phyloP scores from a whole-genome alignment of 805 yeast species.

The Clavispora phyllophila region DNA sequence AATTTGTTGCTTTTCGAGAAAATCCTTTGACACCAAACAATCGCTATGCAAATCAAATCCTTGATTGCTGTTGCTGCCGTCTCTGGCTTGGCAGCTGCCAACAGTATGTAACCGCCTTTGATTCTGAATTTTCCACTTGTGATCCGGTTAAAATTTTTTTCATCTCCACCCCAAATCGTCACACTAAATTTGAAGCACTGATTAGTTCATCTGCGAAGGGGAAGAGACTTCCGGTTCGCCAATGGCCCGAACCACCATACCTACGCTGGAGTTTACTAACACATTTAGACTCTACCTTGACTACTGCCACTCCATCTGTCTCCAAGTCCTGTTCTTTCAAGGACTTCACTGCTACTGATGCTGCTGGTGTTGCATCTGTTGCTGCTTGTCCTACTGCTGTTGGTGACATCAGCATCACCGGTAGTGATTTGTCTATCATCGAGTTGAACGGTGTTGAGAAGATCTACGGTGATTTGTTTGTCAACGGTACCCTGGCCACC shows the following conservation, averaged over 20 bases:
- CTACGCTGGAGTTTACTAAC: conserved; percentile 7
- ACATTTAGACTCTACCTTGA: conserved; percentile 38
- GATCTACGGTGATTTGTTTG: conserved; percentile 69
- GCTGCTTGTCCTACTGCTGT: conserved; percentile 72
- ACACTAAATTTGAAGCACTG: neutral
- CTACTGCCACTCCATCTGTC: conserved; percentile 52
- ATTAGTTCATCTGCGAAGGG: too few species aligned
- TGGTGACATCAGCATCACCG: conserved; percentile 72
- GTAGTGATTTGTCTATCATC: conserved; percentile 53
- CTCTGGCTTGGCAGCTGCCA: conserved; percentile 38
- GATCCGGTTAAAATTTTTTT: neutral
- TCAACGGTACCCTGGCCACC: conserved; percentile 58
- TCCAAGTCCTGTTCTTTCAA: conserved; percentile 62
- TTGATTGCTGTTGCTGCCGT: conserved; percentile 45
- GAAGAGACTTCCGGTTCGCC: too few species aligned
- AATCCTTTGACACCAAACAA: conserved; percentile 2
- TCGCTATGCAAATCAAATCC: conserved; percentile 53
- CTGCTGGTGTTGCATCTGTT: conserved; percentile 69
- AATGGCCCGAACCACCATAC: too few species aligned
- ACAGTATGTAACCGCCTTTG: conserved; percentile 21
- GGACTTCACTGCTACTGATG: conserved; percentile 67
- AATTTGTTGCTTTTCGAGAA: neutral
- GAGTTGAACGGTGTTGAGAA: conserved; percentile 70
- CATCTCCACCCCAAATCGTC: neutral
- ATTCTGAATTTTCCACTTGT: neutral